A percentile compares a stretch with the other conserved stretches of the same genome.
phyloP scores from a whole-genome alignment of 2,329 filamentous ascomycete genomes.

The Hymenoscyphus fraxineus region DNA sequence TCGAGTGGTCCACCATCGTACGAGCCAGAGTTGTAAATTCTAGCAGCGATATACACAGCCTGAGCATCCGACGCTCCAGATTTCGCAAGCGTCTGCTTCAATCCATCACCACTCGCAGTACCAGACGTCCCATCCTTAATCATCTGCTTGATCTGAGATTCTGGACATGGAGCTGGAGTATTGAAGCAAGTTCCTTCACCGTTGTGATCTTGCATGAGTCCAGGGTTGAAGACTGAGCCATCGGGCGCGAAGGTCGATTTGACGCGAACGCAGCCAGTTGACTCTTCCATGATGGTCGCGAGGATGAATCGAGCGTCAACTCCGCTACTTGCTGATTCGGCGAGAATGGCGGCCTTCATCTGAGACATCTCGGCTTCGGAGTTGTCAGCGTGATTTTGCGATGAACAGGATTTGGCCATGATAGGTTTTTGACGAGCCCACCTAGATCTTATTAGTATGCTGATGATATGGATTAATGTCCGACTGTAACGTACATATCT shows the following conservation, averaged over 20 bases:
- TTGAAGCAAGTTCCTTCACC: conserved; percentile 9
- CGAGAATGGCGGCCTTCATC: conserved; percentile 8
- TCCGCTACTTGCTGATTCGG: conserved; percentile 4
- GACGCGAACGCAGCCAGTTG: conserved; percentile 27
- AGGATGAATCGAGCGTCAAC: conserved; percentile 35
- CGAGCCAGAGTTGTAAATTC: conserved; percentile 40
- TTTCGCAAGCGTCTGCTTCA: conserved; percentile 33
- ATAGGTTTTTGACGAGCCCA: conserved; percentile 5
- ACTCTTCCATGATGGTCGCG: conserved; percentile 35
- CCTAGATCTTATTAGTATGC: conserved; percentile 1
- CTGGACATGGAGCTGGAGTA: conserved; percentile 9
- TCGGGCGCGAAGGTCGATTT: conserved; percentile 13
- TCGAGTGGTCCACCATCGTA: conserved; percentile 33
- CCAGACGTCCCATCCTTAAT: conserved; percentile 38
- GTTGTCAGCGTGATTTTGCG: background rate
- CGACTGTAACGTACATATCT: conserved; percentile 4
- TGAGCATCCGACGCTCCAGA: conserved; percentile 23
- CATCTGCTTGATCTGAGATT: conserved; percentile 29
- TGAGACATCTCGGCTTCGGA: conserved; percentile 8
- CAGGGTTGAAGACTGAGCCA: conserved; percentile 12
- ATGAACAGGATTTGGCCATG: background rate
- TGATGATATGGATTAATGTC: background rate
- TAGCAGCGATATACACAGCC: conserved; percentile 35
- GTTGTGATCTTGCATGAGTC: conserved; percentile 28
- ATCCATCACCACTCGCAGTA: conserved; percentile 35